These are phyloP conservation scores for Mycena indigotica DNA, from an alignment of 768 basidiomycete genomes.

Conservation along the genomic window DNA sequence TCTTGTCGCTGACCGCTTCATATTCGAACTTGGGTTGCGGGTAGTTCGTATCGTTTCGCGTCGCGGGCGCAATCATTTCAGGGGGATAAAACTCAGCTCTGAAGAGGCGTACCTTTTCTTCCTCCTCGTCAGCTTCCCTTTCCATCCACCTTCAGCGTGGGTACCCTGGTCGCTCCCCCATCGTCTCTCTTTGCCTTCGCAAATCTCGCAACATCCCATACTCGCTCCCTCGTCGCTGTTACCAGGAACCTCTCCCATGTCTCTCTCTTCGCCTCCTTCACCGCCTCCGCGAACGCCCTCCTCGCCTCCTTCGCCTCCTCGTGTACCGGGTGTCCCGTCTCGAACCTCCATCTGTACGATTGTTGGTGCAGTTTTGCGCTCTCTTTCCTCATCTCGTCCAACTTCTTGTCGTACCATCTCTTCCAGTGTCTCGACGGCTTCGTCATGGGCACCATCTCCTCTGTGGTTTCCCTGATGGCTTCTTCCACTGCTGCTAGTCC, in stretches of 20 bases:
- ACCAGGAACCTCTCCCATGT: slow-evolving; percentile 33
- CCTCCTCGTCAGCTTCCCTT: background rate
- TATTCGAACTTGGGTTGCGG: background rate
- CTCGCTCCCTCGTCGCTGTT: slow-evolving; percentile 4
- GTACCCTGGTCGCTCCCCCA: slow-evolving; percentile 29
- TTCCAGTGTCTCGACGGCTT: slow-evolving; percentile 26
- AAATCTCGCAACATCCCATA: slow-evolving; percentile 32
- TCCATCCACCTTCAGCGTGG: slow-evolving; percentile 72
- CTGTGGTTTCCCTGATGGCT: slow-evolving; percentile 23
- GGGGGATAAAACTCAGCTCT: background rate
- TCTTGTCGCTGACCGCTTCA: background rate
- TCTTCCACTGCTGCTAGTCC: slow-evolving; percentile 6
- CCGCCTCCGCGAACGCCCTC: slow-evolving; percentile 19
- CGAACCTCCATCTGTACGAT: slow-evolving; percentile 3
- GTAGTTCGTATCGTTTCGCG: background rate
- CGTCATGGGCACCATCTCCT: slow-evolving; percentile 21
- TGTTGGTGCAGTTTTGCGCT: slow-evolving; percentile 17
- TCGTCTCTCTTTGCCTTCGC: slow-evolving; percentile 25
- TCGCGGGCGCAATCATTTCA: background rate
- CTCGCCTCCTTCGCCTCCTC: slow-evolving; percentile 6
- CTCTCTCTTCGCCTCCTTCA: slow-evolving; percentile 24
- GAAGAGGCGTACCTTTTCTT: background rate
- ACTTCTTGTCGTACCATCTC: slow-evolving; percentile 38
- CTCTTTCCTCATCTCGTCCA: slow-evolving; percentile 22
- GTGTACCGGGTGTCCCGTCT: slow-evolving; percentile 25